A percentile compares a stretch with the other conserved stretches of the same genome.
Conservation (phyloP, 129 eudicot genomes). For the Flaveria brownii region DNA sequence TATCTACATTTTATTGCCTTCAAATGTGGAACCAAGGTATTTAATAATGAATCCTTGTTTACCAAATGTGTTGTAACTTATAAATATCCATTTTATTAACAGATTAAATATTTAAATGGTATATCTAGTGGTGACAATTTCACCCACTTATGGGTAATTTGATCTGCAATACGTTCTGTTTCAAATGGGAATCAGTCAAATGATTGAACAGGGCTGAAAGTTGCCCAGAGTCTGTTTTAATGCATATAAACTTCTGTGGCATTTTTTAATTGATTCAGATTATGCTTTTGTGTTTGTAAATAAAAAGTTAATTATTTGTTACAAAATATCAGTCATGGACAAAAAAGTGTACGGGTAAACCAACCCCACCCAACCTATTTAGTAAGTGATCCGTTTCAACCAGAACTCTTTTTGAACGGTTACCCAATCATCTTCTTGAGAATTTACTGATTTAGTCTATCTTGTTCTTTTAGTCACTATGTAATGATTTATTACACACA, state of each 20-base stretch:
- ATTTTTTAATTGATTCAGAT: not conserved
- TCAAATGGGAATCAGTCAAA: not conserved
- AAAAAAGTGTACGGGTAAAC: not conserved
- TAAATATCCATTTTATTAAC: not conserved
- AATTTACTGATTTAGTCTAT: not conserved
- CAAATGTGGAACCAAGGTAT: conserved; percentile 90
- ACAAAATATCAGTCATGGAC: not conserved
- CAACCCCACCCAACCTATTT: not conserved
- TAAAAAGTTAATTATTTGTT: not conserved
- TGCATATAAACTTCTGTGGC: not conserved
- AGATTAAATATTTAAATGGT: not conserved
- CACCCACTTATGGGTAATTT: not conserved
- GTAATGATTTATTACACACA: not conserved
- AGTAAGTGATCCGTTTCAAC: not conserved
- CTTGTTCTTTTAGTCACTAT: not conserved
- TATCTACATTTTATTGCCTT: conserved; percentile 77
- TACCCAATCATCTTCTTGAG: not conserved
- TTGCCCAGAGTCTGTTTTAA: not conserved
- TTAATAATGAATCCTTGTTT: conserved; percentile 15
- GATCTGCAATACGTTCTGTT: not conserved
- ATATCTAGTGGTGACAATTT: not conserved
- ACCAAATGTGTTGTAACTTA: not conserved
- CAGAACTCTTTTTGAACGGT: not conserved
- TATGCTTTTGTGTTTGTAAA: not conserved
- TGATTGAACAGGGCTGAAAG: not conserved